phyloP scores from a whole-genome alignment of 176 grass and related monocot species.

The Themeda triandra region DNA sequence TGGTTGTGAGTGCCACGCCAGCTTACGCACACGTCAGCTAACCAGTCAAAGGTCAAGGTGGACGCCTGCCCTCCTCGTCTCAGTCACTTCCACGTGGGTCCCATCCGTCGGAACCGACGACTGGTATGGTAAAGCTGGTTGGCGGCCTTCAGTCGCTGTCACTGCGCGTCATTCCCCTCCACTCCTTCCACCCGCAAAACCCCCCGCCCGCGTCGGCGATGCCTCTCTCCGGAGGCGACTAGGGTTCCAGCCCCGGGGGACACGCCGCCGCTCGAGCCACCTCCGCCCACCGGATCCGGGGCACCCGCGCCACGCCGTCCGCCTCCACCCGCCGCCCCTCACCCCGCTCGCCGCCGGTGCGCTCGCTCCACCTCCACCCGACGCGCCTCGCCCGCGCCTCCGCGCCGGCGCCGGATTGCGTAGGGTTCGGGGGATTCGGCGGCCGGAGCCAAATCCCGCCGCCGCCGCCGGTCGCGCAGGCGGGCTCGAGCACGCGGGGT shows the following conservation, averaged over 20 bases:
- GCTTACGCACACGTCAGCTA: neutral
- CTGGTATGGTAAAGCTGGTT: neutral
- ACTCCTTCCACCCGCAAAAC: neutral
- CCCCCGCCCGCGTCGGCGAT: neutral
- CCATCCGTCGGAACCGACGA: neutral
- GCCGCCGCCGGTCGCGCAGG: neutral
- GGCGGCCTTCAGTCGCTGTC: neutral
- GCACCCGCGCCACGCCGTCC: neutral
- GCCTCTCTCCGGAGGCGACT: slow-evolving; percentile 8
- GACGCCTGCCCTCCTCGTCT: neutral
- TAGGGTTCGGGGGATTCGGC: neutral
- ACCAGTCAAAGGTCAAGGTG: neutral
- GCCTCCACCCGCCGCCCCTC: neutral
- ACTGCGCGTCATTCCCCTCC: neutral
- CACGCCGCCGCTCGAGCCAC: neutral
- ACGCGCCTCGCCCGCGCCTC: neutral
- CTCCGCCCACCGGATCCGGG: neutral
- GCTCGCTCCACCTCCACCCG: neutral
- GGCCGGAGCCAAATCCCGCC: neutral
- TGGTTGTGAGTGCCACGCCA: no score
- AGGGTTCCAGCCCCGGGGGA: neutral
- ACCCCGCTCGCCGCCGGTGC: neutral
- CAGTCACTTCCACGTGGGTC: neutral
- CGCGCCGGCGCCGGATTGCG: neutral
- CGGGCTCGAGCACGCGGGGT: neutral